Conservation (phyloP, 169 alveolate genomes). For the Eimeria maxima region DNA sequence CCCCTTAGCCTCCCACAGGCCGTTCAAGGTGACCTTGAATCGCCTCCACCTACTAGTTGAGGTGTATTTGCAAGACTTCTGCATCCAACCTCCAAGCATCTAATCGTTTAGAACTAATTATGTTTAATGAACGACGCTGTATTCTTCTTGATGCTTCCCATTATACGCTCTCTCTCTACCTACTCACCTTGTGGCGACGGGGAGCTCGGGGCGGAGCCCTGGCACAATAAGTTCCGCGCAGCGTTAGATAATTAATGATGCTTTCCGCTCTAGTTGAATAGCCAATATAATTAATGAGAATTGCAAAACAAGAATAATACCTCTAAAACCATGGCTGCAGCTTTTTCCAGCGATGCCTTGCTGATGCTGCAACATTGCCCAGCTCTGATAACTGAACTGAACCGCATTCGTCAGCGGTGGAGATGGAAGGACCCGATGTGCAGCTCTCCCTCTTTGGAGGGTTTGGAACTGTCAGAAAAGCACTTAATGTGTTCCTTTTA, state of each 20-base stretch:
- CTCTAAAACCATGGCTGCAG: neutral
- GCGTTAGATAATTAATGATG: neutral
- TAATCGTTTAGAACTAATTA: neutral
- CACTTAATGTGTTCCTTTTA: neutral
- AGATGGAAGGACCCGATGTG: neutral
- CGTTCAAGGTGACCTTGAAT: neutral
- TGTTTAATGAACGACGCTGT: neutral
- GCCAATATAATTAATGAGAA: neutral
- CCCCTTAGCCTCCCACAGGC: neutral
- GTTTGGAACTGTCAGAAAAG: neutral
- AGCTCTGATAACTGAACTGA: neutral
- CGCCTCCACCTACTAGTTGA: neutral
- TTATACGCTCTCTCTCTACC: neutral
- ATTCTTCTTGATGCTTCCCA: neutral
- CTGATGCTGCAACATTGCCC: neutral
- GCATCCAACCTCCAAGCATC: neutral
- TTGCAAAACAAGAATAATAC: neutral
- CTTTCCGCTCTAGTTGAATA: neutral
- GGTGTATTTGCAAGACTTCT: neutral
- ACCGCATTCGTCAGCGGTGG: slow-evolving; percentile 8
- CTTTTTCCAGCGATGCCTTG: neutral
- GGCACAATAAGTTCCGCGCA: neutral
- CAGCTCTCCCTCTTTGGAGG: neutral
- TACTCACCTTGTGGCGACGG: neutral
- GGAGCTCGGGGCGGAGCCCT: neutral